Percentiles rank a stretch among this genome's conserved stretches.
These are phyloP conservation scores for Rosa rugosa DNA, from an alignment of 306 rosid genomes.

Conservation along the genomic window DNA sequence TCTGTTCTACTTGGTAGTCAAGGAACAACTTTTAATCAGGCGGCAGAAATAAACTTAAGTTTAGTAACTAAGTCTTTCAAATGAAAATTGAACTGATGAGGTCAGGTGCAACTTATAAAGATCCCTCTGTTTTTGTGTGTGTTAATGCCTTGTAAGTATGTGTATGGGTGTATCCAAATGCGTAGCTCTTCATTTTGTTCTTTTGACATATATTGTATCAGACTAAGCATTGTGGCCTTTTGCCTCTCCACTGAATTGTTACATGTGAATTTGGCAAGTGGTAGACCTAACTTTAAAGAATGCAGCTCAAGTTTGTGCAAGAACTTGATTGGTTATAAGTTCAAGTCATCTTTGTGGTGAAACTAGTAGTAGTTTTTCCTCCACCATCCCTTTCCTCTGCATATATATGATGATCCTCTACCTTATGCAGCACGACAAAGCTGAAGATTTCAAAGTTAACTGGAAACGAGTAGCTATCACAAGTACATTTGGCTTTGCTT, in stretches of 20 bases:
- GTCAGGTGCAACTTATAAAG: neutral
- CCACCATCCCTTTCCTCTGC: neutral
- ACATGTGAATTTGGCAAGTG: neutral
- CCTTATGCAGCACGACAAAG: constrained; percentile 26
- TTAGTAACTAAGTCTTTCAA: neutral
- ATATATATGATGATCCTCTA: neutral
- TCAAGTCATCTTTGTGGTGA: neutral
- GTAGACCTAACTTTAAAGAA: neutral
- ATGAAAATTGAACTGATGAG: neutral
- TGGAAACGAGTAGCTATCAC: constrained; percentile 82
- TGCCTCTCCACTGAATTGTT: neutral
- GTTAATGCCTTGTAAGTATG: neutral
- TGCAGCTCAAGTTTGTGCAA: neutral
- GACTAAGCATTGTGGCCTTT: neutral
- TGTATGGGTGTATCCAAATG: neutral
- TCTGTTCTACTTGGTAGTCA: neutral
- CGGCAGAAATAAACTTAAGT: neutral
- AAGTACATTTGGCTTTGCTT: constrained; percentile 72
- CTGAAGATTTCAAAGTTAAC: constrained; percentile 37
- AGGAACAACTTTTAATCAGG: neutral
- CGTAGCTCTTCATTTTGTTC: neutral
- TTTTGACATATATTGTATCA: neutral
- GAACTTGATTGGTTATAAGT: neutral
- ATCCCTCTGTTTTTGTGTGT: neutral
- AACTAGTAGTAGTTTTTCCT: neutral